Conservation (phyloP, 2,329 filamentous ascomycete genomes). For the Penicillium sp. region DNA sequence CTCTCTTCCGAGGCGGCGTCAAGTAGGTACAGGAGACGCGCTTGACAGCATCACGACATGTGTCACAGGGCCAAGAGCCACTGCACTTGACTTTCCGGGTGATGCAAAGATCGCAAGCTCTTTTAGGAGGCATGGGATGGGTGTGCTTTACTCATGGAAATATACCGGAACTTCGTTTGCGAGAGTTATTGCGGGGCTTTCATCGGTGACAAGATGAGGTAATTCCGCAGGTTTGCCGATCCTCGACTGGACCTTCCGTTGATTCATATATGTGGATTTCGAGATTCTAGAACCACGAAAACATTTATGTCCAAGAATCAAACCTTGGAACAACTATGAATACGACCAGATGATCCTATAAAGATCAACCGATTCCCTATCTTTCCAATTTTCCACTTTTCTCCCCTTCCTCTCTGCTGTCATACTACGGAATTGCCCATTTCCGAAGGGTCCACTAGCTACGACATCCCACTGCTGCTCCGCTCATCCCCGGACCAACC, state of each 20-base stretch:
- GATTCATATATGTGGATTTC: not conserved
- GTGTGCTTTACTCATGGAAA: not conserved
- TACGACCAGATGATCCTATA: not conserved
- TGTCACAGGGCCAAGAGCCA: constrained; percentile 30
- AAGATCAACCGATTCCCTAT: not conserved
- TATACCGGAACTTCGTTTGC: not conserved
- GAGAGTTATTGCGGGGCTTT: not conserved
- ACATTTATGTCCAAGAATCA: not conserved
- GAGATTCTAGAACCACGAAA: not conserved
- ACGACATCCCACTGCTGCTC: not conserved
- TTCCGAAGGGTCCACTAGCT: not conserved
- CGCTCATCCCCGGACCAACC: not conserved
- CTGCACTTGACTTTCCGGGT: constrained; percentile 32
- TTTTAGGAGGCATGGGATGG: constrained; percentile 21
- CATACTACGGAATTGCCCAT: not conserved
- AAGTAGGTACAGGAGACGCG: constrained; percentile 28
- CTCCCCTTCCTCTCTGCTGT: not conserved
- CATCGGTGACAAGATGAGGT: not conserved
- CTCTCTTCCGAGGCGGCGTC: constrained; percentile 27
- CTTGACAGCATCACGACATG: constrained; percentile 23
- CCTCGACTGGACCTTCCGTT: constrained; percentile 4
- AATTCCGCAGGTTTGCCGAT: not conserved
- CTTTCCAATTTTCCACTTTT: not conserved
- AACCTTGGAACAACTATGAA: not conserved
- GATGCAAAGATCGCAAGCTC: constrained; percentile 33